phyloP scores from a whole-genome alignment of 2,329 filamentous ascomycete species.

The Ophiostoma ips region DNA sequence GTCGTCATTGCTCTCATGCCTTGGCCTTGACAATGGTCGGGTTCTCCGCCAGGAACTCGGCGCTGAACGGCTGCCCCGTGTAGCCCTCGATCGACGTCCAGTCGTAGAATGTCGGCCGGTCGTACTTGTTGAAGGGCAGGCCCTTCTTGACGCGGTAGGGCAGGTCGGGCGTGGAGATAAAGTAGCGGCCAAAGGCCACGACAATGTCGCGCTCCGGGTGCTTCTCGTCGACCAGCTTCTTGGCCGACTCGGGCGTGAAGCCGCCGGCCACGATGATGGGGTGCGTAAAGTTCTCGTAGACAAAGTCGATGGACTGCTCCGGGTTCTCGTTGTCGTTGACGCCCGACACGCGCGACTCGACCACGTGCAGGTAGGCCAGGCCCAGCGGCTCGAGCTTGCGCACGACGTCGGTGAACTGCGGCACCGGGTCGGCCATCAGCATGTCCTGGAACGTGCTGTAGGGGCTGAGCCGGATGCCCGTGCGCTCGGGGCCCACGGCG shows the following conservation, averaged over 20 bases:
- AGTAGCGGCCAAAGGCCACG: background rate
- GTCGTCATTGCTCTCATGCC: too few species aligned
- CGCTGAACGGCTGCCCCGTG: slow-evolving; percentile 1
- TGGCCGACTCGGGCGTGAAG: background rate
- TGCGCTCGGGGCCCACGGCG: slow-evolving; percentile 36
- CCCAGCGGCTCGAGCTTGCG: slow-evolving; percentile 25
- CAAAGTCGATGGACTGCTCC: background rate
- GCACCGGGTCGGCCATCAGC: slow-evolving; percentile 40
- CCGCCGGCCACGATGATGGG: background rate
- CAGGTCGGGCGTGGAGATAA: background rate
- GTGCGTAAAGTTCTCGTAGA: background rate
- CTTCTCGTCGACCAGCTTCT: background rate
- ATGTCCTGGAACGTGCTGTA: slow-evolving; percentile 43
- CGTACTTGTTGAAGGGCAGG: background rate
- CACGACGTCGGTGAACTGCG: slow-evolving; percentile 41
- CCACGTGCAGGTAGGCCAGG: slow-evolving; percentile 41
- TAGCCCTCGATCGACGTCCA: background rate
- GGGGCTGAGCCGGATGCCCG: slow-evolving; percentile 39
- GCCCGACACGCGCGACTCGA: slow-evolving; percentile 25
- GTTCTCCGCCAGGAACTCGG: background rate
- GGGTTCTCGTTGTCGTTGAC: background rate
- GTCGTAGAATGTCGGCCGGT: background rate
- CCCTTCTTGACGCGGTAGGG: background rate
- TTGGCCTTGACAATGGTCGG: background rate
- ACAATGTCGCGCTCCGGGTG: background rate